Evolutionary conservation across 257 asterid species (phyloP).

Genomic region (Nemophila menziesii): DNA sequence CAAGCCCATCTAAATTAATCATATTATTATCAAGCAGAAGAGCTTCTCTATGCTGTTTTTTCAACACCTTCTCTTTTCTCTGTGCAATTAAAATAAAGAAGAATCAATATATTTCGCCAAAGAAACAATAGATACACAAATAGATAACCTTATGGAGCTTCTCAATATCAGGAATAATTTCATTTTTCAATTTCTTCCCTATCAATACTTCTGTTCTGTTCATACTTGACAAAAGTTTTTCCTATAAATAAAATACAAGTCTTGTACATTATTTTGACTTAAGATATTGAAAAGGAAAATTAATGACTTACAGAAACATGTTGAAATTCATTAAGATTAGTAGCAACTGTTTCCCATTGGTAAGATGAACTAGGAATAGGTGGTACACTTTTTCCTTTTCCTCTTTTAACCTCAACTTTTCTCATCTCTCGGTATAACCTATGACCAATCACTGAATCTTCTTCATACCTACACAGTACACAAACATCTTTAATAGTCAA

Average conservation of each 20-base stretch:
- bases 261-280: neutral
- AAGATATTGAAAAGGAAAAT: slow-evolving; percentile 2
- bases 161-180: slow-evolving; percentile 90
- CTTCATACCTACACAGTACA: slow-evolving; percentile 88
- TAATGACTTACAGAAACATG: slow-evolving; percentile 71
- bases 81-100: slow-evolving; percentile 16
- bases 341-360: slow-evolving; percentile 93
- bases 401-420: slow-evolving; percentile 80
- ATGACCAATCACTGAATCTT: slow-evolving; percentile 79
- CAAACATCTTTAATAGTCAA: neutral
- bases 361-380: slow-evolving; percentile 74
- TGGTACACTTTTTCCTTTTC: slow-evolving; percentile 64
- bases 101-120: neutral
- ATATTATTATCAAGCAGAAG: slow-evolving; percentile 74
- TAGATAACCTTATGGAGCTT: slow-evolving; percentile 79
- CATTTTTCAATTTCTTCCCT: slow-evolving; percentile 80
- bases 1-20: slow-evolving; percentile 62
- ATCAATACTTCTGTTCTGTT: slow-evolving; percentile 80
- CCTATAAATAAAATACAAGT: slow-evolving; percentile 38
- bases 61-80: slow-evolving; percentile 77
- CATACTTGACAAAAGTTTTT: slow-evolving; percentile 73
- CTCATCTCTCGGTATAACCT: slow-evolving; percentile 81
- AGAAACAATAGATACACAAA: neutral
- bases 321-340: slow-evolving; percentile 79
- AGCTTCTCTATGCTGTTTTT: slow-evolving; percentile 90